Evolutionary conservation across 805 yeast species (phyloP).

Genomic region (Kuraishia molischiana): DNA sequence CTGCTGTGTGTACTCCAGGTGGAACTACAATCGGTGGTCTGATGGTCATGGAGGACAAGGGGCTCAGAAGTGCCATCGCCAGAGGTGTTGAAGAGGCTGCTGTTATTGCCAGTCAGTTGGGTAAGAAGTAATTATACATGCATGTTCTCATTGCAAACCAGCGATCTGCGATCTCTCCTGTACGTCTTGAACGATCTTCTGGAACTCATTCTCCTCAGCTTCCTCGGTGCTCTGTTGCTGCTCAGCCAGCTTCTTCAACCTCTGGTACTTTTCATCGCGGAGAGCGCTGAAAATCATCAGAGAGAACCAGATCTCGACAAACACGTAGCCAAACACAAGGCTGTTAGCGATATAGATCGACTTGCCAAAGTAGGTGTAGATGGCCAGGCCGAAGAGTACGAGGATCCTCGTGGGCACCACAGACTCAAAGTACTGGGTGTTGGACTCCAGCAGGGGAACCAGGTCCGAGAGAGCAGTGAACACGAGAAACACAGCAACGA

Average conservation of each 20-base stretch:
- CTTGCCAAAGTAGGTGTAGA: conserved; percentile 36
- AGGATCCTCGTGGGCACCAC: conserved; percentile 49
- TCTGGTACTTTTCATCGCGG: conserved; percentile 51
- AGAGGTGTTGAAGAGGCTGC: conserved; percentile 90
- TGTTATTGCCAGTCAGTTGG: conserved; percentile 54
- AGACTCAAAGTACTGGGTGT: conserved; percentile 42
- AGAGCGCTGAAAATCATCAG: conserved; percentile 51
- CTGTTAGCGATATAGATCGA: conserved; percentile 46
- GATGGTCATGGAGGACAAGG: conserved; percentile 84
- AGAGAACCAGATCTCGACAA: conserved; percentile 63
- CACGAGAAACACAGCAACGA: conserved; percentile 34
- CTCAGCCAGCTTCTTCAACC: conserved; percentile 26
- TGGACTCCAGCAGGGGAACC: conserved; percentile 42
- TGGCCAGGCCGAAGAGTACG: conserved; percentile 37
- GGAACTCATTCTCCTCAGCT: conserved; percentile 9
- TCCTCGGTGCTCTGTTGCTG: conserved; percentile 18
- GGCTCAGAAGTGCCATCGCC: conserved; percentile 79
- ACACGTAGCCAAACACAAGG: conserved; percentile 47
- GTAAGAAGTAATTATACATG: conserved; percentile 29
- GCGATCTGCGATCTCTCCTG: conserved; percentile 8
- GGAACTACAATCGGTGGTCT: conserved; percentile 97
- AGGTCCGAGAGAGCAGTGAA: conserved; percentile 41
- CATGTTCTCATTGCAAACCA: neutral
- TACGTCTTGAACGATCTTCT: conserved; percentile 11
- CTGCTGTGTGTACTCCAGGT: conserved; percentile 92